Evolutionary conservation across 2,329 filamentous ascomycete genomes (phyloP), one percentile per base, ranked within the genome.

Genomic region (Rutstroemia sp.): DNA sequence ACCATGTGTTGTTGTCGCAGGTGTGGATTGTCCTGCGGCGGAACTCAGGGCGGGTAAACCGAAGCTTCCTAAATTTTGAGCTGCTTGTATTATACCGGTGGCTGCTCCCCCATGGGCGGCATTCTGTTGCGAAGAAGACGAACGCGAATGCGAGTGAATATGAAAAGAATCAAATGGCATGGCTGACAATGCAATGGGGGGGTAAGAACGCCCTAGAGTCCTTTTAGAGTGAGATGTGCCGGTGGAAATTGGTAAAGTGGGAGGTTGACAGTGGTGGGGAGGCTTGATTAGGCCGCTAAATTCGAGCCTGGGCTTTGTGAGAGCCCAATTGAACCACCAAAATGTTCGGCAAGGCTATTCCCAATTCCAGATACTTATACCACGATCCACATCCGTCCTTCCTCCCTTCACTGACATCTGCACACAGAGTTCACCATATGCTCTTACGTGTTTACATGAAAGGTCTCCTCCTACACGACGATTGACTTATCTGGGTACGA

Each of bases 21-120:
- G 68, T 51, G 66, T 68, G 49, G 65, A 67, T 58, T 71, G 69
- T 58, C 61, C 67, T 34, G 45, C 17, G 58, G 64, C 66, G 57
- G 65, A 64, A 60, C 61, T 61, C 49, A 67, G 64, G 9, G 62
- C 56, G 3, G 67, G 67, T 12, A 65, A 61, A 14, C 63, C 65
- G 57, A 67, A 58, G 23, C 64, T 67, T 9, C 61, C 66, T 66
- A 68, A 54, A 56, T 58, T 61, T 57, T 67, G 64, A n/a, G 63
- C 60, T 38, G 64, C 63, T 62, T 68, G 66, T 39, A 67, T 49
- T 48, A 67, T 60, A 48, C 64, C 60, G 17, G 61, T 58, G 53
- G 63, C 60, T 40, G 59, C 58, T 51, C 45, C 27, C 30, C 46
- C 46, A 4, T 62, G 61, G 40, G 63, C 61, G 16, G 58, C 61